phyloP scores from a whole-genome alignment of 345 rosid genomes.

The Noccaea bulbosa region DNA sequence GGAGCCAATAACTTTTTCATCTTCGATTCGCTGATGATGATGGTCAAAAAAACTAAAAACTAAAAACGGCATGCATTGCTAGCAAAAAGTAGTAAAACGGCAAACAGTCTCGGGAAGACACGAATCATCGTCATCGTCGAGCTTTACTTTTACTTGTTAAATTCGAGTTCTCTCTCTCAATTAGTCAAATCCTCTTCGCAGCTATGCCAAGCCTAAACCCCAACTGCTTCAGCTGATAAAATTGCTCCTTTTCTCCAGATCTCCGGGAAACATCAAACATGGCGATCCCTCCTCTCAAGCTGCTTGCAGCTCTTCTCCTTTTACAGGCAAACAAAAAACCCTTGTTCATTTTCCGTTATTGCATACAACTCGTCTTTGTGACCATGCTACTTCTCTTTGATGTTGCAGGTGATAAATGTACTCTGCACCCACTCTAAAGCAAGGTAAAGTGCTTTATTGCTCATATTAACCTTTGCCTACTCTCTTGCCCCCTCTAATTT shows the following conservation, averaged over 20 bases:
- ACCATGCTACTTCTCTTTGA: neutral
- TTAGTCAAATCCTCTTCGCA: neutral
- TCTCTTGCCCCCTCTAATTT: slow-evolving; percentile 19
- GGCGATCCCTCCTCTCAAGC: slow-evolving; percentile 34
- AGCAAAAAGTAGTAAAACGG: slow-evolving; percentile 23
- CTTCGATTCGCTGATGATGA: neutral
- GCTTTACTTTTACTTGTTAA: neutral
- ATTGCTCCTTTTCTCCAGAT: slow-evolving; percentile 5
- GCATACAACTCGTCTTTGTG: neutral
- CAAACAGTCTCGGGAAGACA: slow-evolving; percentile 18
- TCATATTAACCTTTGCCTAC: slow-evolving; percentile 4
- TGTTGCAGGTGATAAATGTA: slow-evolving; percentile 51
- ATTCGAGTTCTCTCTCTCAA: neutral
- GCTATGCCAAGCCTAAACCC: neutral
- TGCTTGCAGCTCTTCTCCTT: slow-evolving; percentile 32
- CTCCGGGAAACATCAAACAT: slow-evolving; percentile 11
- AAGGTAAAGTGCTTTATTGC: slow-evolving; percentile 18
- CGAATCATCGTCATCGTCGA: slow-evolving; percentile 6
- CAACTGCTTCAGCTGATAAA: slow-evolving; percentile 11
- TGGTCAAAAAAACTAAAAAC: neutral
- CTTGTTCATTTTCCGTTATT: neutral
- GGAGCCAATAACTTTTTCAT: slow-evolving; percentile 14
- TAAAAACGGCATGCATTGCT: slow-evolving; percentile 20
- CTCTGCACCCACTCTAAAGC: slow-evolving; percentile 45
- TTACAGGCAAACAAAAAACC: slow-evolving; percentile 45